Percentiles rank a stretch among this genome's conserved stretches.
phyloP scores from a whole-genome alignment of 2,329 filamentous ascomycete genomes.

The Clathrospora elynae region DNA sequence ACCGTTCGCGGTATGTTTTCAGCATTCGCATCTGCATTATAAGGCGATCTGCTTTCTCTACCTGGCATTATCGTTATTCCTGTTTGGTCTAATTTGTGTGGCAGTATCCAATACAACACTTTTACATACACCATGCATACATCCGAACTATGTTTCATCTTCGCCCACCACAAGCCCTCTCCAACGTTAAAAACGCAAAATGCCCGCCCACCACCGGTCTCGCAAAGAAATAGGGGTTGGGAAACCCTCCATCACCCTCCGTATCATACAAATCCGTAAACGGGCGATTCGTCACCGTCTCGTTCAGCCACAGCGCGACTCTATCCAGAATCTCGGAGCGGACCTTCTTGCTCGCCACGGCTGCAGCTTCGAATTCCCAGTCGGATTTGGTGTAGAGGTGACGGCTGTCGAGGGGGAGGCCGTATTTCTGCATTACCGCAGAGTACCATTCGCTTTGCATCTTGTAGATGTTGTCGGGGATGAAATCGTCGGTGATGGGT shows the following conservation, averaged over 20 bases:
- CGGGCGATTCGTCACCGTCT: constrained; percentile 75
- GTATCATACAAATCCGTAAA: constrained; percentile 85
- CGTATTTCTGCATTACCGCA: constrained; percentile 78
- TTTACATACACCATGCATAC: no score
- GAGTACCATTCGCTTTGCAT: constrained; percentile 82
- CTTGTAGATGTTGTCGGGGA: constrained; percentile 76
- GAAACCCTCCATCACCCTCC: constrained; percentile 75
- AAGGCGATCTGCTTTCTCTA: constrained; percentile 21
- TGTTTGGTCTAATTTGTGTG: not conserved
- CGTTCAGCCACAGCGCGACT: constrained; percentile 81
- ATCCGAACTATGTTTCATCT: constrained; percentile 2
- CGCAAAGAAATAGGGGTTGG: constrained; percentile 76
- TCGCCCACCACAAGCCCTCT: constrained; percentile 73
- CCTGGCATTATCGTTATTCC: no score
- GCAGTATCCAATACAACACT: not conserved
- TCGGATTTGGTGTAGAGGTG: constrained; percentile 88
- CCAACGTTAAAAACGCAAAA: constrained; percentile 82
- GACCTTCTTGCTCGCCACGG: constrained; percentile 71
- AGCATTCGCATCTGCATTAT: constrained; percentile 28
- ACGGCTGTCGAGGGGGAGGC: constrained; percentile 78
- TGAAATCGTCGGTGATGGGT: constrained; percentile 59
- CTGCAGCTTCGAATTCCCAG: constrained; percentile 89
- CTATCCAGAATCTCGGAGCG: constrained; percentile 73
- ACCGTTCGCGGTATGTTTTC: constrained; percentile 4
- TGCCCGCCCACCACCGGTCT: constrained; percentile 83